phyloP scores from a whole-genome alignment of 108 stramenopile genomes.

The Skeletonema menzelii region DNA sequence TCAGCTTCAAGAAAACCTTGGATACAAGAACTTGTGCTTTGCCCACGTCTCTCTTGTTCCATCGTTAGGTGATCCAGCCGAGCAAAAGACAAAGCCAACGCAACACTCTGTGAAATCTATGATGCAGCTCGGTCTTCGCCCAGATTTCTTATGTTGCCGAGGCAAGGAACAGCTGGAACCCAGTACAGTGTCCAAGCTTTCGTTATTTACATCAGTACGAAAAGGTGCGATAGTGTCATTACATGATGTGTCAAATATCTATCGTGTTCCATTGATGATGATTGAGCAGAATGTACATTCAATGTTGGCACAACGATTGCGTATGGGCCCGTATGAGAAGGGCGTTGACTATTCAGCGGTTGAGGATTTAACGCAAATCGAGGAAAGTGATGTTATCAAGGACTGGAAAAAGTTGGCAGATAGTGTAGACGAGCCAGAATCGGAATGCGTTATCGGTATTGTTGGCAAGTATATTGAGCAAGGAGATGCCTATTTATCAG shows the following conservation, averaged over 20 bases:
- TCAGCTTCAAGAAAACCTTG: slow-evolving; percentile 55
- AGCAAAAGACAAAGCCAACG: slow-evolving; percentile 62
- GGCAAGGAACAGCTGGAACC: slow-evolving; percentile 49
- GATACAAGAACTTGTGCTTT: slow-evolving; percentile 70
- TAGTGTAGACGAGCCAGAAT: slow-evolving; percentile 63
- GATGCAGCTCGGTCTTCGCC: slow-evolving; percentile 61
- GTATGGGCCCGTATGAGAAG: slow-evolving; percentile 27
- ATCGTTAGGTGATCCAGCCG: slow-evolving; percentile 39
- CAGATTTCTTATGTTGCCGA: slow-evolving; percentile 73
- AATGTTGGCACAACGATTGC: slow-evolving; percentile 41
- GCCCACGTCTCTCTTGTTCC: slow-evolving; percentile 71
- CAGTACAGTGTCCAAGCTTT: slow-evolving; percentile 50
- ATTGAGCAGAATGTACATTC: slow-evolving; percentile 67
- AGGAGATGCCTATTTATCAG: slow-evolving; percentile 62
- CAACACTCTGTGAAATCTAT: slow-evolving; percentile 62
- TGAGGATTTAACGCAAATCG: slow-evolving; percentile 36
- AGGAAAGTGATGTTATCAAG: slow-evolving; percentile 20
- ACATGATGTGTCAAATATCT: slow-evolving; percentile 87
- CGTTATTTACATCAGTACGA: slow-evolving; percentile 70
- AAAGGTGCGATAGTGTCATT: slow-evolving; percentile 64
- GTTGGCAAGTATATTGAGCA: slow-evolving; percentile 80
- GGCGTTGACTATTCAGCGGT: slow-evolving; percentile 51
- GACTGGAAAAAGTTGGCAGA: slow-evolving; percentile 73
- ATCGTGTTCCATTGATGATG: slow-evolving; percentile 85
- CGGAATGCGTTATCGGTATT: slow-evolving; percentile 69